phyloP scores from a whole-genome alignment of 305 asterid species.

The Fraxinus velutina region DNA sequence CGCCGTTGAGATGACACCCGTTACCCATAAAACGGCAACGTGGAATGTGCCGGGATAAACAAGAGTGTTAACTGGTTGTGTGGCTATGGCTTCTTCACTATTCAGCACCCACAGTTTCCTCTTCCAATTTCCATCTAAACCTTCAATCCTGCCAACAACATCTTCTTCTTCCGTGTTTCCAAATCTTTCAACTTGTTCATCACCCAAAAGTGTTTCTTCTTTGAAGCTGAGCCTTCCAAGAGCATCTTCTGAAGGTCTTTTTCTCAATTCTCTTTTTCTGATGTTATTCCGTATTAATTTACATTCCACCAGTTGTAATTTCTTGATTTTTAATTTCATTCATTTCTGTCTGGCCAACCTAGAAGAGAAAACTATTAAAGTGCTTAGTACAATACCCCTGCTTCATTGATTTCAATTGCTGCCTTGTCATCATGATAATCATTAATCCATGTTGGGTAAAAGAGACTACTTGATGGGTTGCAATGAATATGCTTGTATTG shows the following conservation, averaged over 20 bases:
- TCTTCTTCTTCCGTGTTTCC: constrained; percentile 13
- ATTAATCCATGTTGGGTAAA: not conserved
- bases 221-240: constrained; percentile 26
- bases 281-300: not conserved
- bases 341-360: not conserved
- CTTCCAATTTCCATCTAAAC: not conserved
- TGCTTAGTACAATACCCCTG: not conserved
- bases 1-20: not conserved
- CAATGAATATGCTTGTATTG: not conserved
- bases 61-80: not conserved
- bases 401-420: not conserved
- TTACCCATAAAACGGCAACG: not conserved
- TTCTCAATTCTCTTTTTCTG: constrained; percentile 3
- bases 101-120: constrained; percentile 19
- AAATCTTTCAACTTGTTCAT: constrained; percentile 17
- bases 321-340: not conserved
- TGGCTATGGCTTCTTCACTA: constrained; percentile 41
- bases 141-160: constrained; percentile 16
- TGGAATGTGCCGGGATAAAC: not conserved
- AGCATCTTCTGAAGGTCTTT: constrained; percentile 55
- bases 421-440: not conserved
- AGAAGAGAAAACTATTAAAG: not conserved
- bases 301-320: not conserved
- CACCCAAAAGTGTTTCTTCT: constrained; percentile 26
- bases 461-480: not conserved